Evolutionary conservation across 108 stramenopile species (phyloP), one percentile per base, ranked within the genome.

Genomic region (Pseudonitzschia pungens): DNA sequence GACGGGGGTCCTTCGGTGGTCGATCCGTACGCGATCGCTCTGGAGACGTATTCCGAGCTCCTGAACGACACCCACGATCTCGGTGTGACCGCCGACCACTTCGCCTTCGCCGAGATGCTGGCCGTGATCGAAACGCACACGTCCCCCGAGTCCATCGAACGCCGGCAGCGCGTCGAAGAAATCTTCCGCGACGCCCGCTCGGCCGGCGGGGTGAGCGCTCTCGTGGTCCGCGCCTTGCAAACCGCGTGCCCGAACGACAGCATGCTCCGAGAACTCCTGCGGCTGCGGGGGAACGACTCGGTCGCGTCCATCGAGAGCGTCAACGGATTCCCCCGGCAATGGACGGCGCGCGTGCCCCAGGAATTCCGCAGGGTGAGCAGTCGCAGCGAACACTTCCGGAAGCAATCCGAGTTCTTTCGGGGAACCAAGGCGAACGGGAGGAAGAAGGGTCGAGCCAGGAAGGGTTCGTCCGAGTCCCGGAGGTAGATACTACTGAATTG

Each of bases 181-280:
- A 31, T 86, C 14, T 81, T 86, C 31, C 53, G 71, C 50, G 82
- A 83, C 29, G 85, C 85, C 31, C 76, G 82, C 28, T 10, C 28
- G 8, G 62, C 77, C 2, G 85, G 85, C 0, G 50, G 72, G 32
- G 82, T 86, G 22, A 83, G 82, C 43, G 32, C 70, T 10, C 54
- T 74, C 55, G 85, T 86, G 21, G 79, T 80, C 12, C 28, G 50
- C n/a, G 68, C 72, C 11, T 20, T 80, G 65, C 45, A 59, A 28
- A 70, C 33, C 16, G 79, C 73, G 1, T 75, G 70, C 52, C 73
- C 72, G 1, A 63, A 62, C 18, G 27, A 71, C 29, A 69, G 28
- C 33, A 68, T 74, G 69, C 50, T 80, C 14, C 7, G 54, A 58
- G 41, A 57, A 0, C 11, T 80, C 16, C 51, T 80, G 16, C 42